Percentiles rank a stretch among this genome's conserved stretches.
phyloP scores from a whole-genome alignment of 371 early-diverging fungal species.

The Mucor piriformis region DNA sequence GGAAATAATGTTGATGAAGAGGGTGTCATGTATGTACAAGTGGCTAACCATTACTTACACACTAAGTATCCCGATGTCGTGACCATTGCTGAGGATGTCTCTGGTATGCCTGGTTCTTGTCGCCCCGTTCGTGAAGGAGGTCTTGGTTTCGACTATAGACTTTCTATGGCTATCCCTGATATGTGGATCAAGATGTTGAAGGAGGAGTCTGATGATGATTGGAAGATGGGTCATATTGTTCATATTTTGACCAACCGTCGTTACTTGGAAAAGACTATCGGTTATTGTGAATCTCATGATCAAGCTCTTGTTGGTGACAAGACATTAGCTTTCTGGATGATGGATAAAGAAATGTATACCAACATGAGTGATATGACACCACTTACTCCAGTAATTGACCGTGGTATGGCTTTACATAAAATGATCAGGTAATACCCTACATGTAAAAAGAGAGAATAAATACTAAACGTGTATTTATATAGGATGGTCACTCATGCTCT shows the following conservation, averaged over 20 bases:
- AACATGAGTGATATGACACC: slow-evolving; percentile 86
- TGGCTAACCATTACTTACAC: slow-evolving; percentile 90
- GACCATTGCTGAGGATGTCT: slow-evolving; percentile 97
- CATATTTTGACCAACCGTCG: slow-evolving; percentile 93
- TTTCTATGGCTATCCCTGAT: slow-evolving; percentile 97
- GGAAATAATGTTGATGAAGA: slow-evolving; percentile 82
- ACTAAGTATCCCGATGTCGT: slow-evolving; percentile 75
- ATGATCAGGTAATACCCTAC: slow-evolving; percentile 83
- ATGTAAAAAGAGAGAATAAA: background rate
- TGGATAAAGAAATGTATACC: slow-evolving; percentile 98
- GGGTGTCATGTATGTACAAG: slow-evolving; percentile 85
- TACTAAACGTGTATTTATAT: background rate
- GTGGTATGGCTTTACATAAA: slow-evolving; percentile 94
- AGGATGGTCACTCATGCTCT: slow-evolving; percentile 82
- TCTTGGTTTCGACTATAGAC: slow-evolving; percentile 95
- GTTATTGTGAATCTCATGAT: slow-evolving; percentile 95
- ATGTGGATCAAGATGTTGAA: slow-evolving; percentile 98
- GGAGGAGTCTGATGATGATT: slow-evolving; percentile 90
- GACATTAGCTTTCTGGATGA: slow-evolving; percentile 96
- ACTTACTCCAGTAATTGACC: slow-evolving; percentile 88
- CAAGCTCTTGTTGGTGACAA: slow-evolving; percentile 98
- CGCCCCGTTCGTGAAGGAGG: slow-evolving; percentile 91
- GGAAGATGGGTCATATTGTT: slow-evolving; percentile 87
- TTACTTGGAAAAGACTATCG: slow-evolving; percentile 85
- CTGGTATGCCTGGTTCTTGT: slow-evolving; percentile 98